phyloP scores from a whole-genome alignment of 164 flowering plant genomes.

The Macadamia tetraphylla region DNA sequence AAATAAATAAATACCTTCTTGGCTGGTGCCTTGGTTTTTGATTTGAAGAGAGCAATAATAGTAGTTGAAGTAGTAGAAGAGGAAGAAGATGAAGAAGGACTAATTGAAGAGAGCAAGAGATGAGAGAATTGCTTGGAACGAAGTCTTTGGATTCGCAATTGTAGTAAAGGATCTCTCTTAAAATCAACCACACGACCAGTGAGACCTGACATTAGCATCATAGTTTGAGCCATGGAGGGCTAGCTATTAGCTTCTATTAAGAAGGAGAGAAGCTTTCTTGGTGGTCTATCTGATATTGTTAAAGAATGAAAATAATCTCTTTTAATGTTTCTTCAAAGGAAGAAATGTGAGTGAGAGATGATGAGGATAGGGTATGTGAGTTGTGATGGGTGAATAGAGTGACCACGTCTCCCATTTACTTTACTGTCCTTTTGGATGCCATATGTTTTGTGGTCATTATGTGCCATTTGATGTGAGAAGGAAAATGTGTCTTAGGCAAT shows the following conservation, averaged over 20 bases:
- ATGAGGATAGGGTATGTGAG: slow-evolving; percentile 29
- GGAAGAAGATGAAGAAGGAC: slow-evolving; percentile 8
- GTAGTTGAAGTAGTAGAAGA: slow-evolving; percentile 23
- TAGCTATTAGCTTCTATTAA: neutral
- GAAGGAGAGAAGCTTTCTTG: neutral
- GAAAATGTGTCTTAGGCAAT: too few species aligned
- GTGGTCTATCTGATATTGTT: neutral
- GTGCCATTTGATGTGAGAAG: too few species aligned
- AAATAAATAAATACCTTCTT: slow-evolving; percentile 41
- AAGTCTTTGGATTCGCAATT: slow-evolving; percentile 32
- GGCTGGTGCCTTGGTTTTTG: slow-evolving; percentile 75
- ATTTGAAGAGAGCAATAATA: slow-evolving; percentile 71
- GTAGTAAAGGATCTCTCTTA: slow-evolving; percentile 31
- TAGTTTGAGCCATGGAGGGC: slow-evolving; percentile 65
- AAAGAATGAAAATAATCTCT: neutral
- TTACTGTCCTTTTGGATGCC: too few species aligned
- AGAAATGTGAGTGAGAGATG: slow-evolving; percentile 10
- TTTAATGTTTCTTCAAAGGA: neutral
- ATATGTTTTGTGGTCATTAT: too few species aligned
- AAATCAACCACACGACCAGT: slow-evolving; percentile 24
- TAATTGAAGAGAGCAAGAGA: slow-evolving; percentile 9
- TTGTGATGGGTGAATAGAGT: slow-evolving; percentile 23
- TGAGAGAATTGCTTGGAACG: slow-evolving; percentile 45
- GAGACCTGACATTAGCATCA: slow-evolving; percentile 53
- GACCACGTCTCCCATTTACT: slow-evolving; percentile 29